Conservation (phyloP, 2,329 filamentous ascomycete genomes). For the Uncinocarpus reesii region DNA sequence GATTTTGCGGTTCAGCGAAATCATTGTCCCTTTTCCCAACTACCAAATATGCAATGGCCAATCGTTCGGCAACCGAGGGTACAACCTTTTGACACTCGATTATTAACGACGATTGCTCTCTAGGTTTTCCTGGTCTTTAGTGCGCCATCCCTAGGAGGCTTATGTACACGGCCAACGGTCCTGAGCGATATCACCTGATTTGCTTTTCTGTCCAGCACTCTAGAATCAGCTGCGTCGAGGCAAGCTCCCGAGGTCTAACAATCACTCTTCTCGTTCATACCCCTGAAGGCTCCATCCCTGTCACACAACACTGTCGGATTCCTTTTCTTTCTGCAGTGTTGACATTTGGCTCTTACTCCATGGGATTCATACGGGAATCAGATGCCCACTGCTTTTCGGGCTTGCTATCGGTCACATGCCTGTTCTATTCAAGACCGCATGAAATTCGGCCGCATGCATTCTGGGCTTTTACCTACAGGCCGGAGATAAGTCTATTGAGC, state of each 20-base stretch:
- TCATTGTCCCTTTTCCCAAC: not conserved
- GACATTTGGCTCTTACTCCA: not conserved
- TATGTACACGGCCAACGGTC: not conserved
- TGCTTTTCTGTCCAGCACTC: not conserved
- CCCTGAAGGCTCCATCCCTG: not conserved
- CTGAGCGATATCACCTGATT: not conserved
- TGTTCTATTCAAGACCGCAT: slow-evolving; percentile 5
- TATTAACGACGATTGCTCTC: not conserved
- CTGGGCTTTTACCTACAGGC: not conserved
- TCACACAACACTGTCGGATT: not conserved
- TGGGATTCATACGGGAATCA: not conserved
- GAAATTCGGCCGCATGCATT: not conserved
- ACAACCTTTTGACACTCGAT: not conserved
- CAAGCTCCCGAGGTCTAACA: not conserved
- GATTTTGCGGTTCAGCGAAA: not conserved
- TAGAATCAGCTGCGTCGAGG: not conserved
- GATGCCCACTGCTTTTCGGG: not conserved
- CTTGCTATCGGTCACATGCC: slow-evolving; percentile 5
- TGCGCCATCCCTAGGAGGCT: not conserved
- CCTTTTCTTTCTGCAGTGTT: not conserved
- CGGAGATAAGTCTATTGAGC: not conserved
- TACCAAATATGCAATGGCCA: not conserved
- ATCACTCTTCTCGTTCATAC: not conserved
- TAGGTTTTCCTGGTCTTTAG: too few relatives aligned
- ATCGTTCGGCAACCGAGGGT: not conserved